A percentile compares a stretch with the other conserved stretches of the same genome.
Conservation (phyloP, 495 filamentous ascomycete genomes). For the Astrocystis sublimbata region DNA sequence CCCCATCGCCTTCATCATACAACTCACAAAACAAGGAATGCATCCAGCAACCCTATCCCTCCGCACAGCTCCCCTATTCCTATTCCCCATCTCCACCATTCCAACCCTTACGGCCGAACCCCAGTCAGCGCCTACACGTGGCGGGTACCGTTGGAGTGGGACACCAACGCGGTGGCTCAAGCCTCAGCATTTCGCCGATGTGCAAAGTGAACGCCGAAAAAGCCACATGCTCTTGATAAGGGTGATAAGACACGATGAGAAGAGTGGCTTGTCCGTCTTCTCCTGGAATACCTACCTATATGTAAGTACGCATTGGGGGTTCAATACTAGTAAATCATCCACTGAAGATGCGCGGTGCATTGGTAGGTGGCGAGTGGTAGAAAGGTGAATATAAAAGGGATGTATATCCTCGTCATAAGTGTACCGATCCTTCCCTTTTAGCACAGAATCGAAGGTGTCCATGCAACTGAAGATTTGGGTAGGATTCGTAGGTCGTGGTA, state of each 20-base stretch:
- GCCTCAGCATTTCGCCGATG: not conserved
- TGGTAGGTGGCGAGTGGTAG: too few relatives aligned
- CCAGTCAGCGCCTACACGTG: not conserved
- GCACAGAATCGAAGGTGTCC: too few relatives aligned
- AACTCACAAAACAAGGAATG: constrained; percentile 3
- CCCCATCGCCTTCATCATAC: not conserved
- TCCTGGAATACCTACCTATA: not conserved
- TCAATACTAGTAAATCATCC: too few relatives aligned
- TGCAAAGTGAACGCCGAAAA: constrained; percentile 8
- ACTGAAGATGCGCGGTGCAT: too few relatives aligned
- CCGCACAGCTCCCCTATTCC: not conserved
- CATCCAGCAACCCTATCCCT: constrained; percentile 1
- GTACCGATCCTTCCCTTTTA: too few relatives aligned
- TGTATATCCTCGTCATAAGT: too few relatives aligned
- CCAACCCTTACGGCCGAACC: not conserved
- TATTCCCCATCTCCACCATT: constrained; percentile 7
- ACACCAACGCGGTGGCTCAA: not conserved
- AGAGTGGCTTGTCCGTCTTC: not conserved
- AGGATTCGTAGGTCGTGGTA: too few relatives aligned
- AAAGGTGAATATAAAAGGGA: too few relatives aligned
- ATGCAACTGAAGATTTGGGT: too few relatives aligned
- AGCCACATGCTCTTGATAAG: not conserved
- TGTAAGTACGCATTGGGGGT: not conserved
- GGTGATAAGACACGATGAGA: not conserved
- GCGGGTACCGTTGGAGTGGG: not conserved